Percentiles rank a stretch among this genome's conserved stretches.
Conservation (phyloP, 148 eudicot genomes). For the Chenopodium quinoa region DNA sequence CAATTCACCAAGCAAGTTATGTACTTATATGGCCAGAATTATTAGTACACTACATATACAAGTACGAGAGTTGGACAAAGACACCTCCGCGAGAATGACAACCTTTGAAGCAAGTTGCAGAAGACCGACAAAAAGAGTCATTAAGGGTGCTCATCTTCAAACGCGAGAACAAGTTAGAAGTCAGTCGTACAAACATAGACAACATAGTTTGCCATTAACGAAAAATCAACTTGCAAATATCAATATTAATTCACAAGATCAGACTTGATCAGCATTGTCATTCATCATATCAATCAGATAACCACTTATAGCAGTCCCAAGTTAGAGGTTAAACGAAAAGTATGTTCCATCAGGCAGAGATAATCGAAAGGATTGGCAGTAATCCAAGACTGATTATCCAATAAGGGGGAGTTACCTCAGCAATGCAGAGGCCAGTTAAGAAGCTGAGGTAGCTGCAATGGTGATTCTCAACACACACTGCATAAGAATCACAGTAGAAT, state of each 20-base stretch:
- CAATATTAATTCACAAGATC: neutral
- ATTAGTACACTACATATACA: neutral
- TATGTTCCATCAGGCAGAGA: neutral
- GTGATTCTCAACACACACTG: constrained; percentile 29
- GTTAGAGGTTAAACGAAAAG: constrained; percentile 17
- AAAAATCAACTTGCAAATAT: neutral
- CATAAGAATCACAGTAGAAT: constrained; percentile 17
- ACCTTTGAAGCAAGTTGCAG: constrained; percentile 13
- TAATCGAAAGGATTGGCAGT: constrained; percentile 21
- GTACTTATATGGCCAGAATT: constrained; percentile 16
- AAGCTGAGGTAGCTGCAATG: constrained; percentile 29
- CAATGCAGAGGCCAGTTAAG: constrained; percentile 30
- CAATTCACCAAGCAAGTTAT: neutral
- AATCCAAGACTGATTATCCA: constrained; percentile 27
- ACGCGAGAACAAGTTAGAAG: constrained; percentile 8
- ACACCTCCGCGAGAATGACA: constrained; percentile 18
- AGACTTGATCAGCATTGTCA: neutral
- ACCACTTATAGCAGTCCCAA: neutral
- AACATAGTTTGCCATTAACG: neutral
- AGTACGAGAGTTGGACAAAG: constrained; percentile 2
- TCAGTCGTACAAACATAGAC: neutral
- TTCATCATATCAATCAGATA: neutral
- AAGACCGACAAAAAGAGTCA: neutral
- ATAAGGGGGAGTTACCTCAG: constrained; percentile 36
- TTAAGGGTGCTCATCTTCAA: constrained; percentile 11